Evolutionary conservation across 768 basidiomycete genomes (phyloP).

Genomic region (Epithele typhae): DNA sequence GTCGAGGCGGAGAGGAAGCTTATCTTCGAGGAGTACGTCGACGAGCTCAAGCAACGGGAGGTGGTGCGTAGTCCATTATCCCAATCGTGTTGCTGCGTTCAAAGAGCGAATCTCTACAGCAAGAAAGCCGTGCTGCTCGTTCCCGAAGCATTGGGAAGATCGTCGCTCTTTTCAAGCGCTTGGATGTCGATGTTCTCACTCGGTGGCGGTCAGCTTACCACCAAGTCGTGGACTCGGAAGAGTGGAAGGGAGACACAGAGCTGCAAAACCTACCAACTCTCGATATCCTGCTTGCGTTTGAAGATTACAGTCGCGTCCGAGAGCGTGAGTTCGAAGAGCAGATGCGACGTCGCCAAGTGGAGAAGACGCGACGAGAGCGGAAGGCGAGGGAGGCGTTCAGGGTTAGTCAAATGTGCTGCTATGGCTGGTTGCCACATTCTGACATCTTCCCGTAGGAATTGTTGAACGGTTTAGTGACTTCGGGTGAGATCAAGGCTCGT

Average conservation of each 20-base stretch:
- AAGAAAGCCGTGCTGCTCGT: conserved; percentile 74
- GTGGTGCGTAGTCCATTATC: conserved; percentile 53
- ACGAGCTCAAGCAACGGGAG: conserved; percentile 83
- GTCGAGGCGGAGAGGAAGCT: conserved; percentile 81
- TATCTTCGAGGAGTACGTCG: conserved; percentile 90
- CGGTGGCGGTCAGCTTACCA: conserved; percentile 86
- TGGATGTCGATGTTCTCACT: conserved; percentile 90
- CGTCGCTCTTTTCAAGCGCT: conserved; percentile 76
- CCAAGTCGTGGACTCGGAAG: conserved; percentile 68
- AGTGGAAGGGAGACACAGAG: conserved; percentile 74
- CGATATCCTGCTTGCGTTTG: conserved; percentile 90
- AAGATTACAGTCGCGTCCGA: conserved; percentile 86
- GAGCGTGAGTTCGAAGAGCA: conserved; percentile 92
- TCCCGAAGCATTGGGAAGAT: conserved; percentile 80
- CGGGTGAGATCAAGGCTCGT: conserved; percentile 69
- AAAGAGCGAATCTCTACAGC: conserved; percentile 36
- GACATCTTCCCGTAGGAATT: conserved; percentile 50
- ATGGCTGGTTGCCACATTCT: conserved; percentile 1
- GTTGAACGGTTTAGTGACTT: conserved; percentile 61
- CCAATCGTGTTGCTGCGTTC: neutral
- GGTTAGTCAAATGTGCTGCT: no score
- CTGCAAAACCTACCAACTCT: conserved; percentile 82
- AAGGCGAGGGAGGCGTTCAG: conserved; percentile 91
- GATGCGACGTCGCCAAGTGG: conserved; percentile 71
- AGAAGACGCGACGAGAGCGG: conserved; percentile 79